These are phyloP conservation scores for Mycosarcoma mackinlayi DNA, from an alignment of 1,284 basidiomycete species.

Conservation along the genomic window DNA sequence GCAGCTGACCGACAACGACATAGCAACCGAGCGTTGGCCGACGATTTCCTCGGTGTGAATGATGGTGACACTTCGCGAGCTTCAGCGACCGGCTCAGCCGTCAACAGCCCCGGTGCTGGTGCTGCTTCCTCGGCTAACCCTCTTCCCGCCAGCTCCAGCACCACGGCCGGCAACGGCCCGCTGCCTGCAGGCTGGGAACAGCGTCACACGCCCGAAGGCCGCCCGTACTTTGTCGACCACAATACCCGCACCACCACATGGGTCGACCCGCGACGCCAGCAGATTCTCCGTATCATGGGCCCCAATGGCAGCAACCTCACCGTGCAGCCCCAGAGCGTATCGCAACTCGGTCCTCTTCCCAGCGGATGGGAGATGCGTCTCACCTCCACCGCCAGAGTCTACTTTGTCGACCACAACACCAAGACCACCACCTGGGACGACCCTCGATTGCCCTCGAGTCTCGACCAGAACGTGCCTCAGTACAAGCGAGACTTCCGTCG, in stretches of 20 bases:
- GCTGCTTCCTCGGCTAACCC: conserved; percentile 37
- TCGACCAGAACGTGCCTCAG: conserved; percentile 95
- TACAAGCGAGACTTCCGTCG: conserved; percentile 99
- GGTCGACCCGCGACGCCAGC: conserved; percentile 93
- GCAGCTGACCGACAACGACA: conserved; percentile 65
- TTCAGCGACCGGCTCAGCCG: conserved; percentile 34
- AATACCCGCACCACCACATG: conserved; percentile 96
- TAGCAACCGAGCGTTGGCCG: conserved; percentile 65
- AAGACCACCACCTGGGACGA: conserved; percentile 97
- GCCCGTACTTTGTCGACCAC: conserved; percentile 93
- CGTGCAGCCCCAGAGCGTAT: conserved; percentile 81
- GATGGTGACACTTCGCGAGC: conserved; percentile 47
- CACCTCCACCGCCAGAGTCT: conserved; percentile 89
- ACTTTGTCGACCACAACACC: conserved; percentile 95
- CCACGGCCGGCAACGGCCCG: conserved; percentile 82
- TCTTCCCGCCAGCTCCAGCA: conserved; percentile 66
- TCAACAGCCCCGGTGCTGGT: conserved; percentile 32
- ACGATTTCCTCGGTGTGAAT: conserved; percentile 67
- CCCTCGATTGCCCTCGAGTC: conserved; percentile 80
- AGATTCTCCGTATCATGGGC: conserved; percentile 85
- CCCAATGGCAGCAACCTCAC: conserved; percentile 82
- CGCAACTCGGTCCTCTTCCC: conserved; percentile 91
- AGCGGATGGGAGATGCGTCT: conserved; percentile 98
- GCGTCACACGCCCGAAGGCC: conserved; percentile 93
- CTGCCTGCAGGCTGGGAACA: conserved; percentile 98